A percentile compares a stretch with the other conserved stretches of the same genome.
Conservation (phyloP, 805 yeast genomes). For the Candida suzukii region DNA sequence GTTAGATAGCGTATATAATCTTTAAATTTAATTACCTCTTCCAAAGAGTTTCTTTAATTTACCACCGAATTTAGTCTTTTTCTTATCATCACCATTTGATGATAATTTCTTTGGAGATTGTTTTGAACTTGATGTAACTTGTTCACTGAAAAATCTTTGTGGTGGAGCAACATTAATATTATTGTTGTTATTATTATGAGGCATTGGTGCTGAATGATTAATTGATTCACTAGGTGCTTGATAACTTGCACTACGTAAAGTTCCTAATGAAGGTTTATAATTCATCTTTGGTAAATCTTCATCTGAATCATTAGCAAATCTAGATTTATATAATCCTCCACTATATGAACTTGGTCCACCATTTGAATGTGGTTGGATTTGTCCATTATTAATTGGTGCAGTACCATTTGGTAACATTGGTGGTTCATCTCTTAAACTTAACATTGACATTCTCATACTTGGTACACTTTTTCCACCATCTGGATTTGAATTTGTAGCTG, state of each 20-base stretch:
- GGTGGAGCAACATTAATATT: conserved; percentile 1
- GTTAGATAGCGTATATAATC: no score
- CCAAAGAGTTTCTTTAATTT: conserved; percentile 29
- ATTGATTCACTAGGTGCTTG: neutral
- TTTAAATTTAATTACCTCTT: neutral
- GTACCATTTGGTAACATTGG: neutral
- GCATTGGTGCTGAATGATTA: no score
- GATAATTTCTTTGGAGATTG: neutral
- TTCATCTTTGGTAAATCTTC: conserved; percentile 24
- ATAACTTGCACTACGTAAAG: conserved; percentile 21
- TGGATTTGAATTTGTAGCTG: conserved; percentile 19
- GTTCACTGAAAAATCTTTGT: conserved; percentile 22
- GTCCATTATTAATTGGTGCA: conserved; percentile 8
- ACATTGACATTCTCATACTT: conserved; percentile 4
- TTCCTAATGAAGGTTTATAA: conserved; percentile 9
- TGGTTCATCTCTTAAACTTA: conserved; percentile 18
- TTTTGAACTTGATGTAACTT: conserved; percentile 5
- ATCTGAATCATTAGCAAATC: conserved; percentile 58
- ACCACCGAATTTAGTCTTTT: conserved; percentile 22
- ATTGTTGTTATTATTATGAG: neutral
- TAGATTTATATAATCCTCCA: conserved; percentile 37
- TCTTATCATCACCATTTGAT: conserved; percentile 16
- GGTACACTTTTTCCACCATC: conserved; percentile 5
- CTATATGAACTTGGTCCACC: neutral
- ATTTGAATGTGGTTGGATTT: conserved; percentile 5